These are phyloP conservation scores for Jimgerdemannia flammicorona DNA, from an alignment of 192 early-diverging fungal species.

Conservation along the genomic window DNA sequence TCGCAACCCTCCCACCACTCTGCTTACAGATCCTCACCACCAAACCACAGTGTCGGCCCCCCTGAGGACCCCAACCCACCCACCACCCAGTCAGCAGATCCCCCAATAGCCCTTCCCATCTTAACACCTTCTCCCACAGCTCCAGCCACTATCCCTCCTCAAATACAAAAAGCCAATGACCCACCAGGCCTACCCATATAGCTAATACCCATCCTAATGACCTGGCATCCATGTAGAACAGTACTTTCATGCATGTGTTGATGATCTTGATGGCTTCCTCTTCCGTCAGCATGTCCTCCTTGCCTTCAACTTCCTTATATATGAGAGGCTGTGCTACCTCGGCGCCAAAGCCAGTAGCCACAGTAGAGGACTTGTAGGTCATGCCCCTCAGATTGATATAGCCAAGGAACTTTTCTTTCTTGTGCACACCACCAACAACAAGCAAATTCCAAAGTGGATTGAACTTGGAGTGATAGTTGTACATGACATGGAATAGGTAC, in stretches of 20 bases:
- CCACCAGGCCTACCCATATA: too few species aligned
- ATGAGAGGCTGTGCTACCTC: conserved; percentile 90
- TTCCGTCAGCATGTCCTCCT: conserved; percentile 83
- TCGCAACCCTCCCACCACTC: too few species aligned
- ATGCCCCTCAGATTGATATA: conserved; percentile 92
- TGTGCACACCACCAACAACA: conserved; percentile 82
- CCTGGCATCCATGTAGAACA: conserved; percentile 93
- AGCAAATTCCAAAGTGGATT: conserved; percentile 97
- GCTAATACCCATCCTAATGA: conserved; percentile 92
- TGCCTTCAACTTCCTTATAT: conserved; percentile 85
- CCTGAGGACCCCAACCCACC: too few species aligned
- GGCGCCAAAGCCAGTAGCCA: conserved; percentile 93
- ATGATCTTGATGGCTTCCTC: conserved; percentile 83
- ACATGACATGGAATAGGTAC: conserved; percentile 89
- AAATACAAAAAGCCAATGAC: too few species aligned
- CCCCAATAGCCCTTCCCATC: too few species aligned
- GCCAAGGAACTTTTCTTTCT: conserved; percentile 84
- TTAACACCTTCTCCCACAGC: too few species aligned
- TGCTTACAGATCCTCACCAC: too few species aligned
- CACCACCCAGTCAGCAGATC: too few species aligned
- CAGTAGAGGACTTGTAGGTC: conserved; percentile 83
- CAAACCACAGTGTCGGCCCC: too few species aligned
- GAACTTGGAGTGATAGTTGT: conserved; percentile 80
- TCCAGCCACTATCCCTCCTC: too few species aligned
- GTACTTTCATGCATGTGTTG: conserved; percentile 87